Base-by-base conservation (phyloP, 176 grass and related monocot species). In the Phoenix dactylifera region DNA sequence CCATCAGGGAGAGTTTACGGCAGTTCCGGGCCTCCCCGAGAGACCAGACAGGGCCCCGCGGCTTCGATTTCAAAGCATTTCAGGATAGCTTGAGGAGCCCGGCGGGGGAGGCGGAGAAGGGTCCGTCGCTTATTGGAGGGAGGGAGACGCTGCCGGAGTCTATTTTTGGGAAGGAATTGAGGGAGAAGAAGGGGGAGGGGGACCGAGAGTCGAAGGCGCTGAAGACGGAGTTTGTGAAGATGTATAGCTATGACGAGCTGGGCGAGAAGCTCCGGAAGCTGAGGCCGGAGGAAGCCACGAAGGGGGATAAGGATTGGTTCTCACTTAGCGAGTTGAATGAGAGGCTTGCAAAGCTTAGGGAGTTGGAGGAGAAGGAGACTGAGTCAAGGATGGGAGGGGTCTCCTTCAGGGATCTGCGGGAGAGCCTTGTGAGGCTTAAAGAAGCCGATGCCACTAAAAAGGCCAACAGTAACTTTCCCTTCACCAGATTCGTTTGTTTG, bases 271-370 rank as follows among this genome's bases (percentile, higher is more conserved):
- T 98, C 9, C 51, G 26, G 22, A 59, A 67, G 22, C 75, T 92
- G 70, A 74, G 93, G 60, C 87, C 87, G 5, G 66, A 73, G 0
- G 79, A 30, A 5, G 59, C 53, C 3, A 79, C 50, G 14, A 92
- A 88, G 64, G 83, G 79, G 16, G 71, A 76, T 2, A 81, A 78
- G 26, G 69, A 79, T 17, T 66, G 73, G 72, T 88, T 98, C 73
- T 85, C 84, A 32, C 73, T 98, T 52, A 58, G 51, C 49, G 93
- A 98, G 63, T 62, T 98, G 55, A 89, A 81, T 18, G 77, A 76
- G 5, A 80, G 93, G 64, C 86, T 98, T 1, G 73, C 52, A 12
- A 92, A 88, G 76, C 73, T 98, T 7, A 60, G 48, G 7, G 59
- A 80, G 55, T 1, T 76, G 72, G 93, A 97, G 80, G 58, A 58